phyloP scores from a whole-genome alignment of 306 rosid species.

The Vachellia collinsii region DNA sequence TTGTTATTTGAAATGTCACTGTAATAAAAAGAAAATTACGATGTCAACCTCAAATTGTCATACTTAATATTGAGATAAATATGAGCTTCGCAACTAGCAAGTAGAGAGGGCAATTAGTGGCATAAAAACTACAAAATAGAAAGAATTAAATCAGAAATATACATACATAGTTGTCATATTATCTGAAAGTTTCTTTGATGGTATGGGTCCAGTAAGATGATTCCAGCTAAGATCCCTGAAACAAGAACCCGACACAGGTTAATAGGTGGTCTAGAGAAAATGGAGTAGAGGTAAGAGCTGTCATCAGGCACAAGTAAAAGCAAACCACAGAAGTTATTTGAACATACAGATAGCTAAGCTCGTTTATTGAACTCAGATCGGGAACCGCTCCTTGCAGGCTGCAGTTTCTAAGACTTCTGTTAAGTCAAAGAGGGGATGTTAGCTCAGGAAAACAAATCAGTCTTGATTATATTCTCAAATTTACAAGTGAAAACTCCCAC shows the following conservation, averaged over 20 bases:
- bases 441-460: slow-evolving; percentile 25
- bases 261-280: slow-evolving; percentile 26
- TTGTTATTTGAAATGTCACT: slow-evolving; percentile 69
- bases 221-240: slow-evolving; percentile 91
- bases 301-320: slow-evolving; percentile 23
- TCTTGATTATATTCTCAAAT: slow-evolving; percentile 16
- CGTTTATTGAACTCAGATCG: slow-evolving; percentile 60
- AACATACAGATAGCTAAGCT: slow-evolving; percentile 82
- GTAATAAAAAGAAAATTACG: slow-evolving; percentile 34
- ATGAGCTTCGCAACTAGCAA: slow-evolving; percentile 27
- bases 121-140: slow-evolving; percentile 11
- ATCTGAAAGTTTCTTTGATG: slow-evolving; percentile 58
- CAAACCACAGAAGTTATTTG: slow-evolving; percentile 13
- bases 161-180: slow-evolving; percentile 80
- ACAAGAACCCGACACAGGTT: slow-evolving; percentile 37
- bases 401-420: slow-evolving; percentile 93
- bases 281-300: not conserved
- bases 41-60: slow-evolving; percentile 26
- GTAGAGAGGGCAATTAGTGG: slow-evolving; percentile 26
- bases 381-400: slow-evolving; percentile 78
- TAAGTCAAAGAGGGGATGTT: slow-evolving; percentile 39
- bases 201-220: slow-evolving; percentile 63
- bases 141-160: slow-evolving; percentile 13
- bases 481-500: slow-evolving; percentile 8
- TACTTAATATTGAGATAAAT: slow-evolving; percentile 8